Base-by-base conservation (phyloP, 345 rosid genomes). In the Toxicodendron radicans region DNA sequence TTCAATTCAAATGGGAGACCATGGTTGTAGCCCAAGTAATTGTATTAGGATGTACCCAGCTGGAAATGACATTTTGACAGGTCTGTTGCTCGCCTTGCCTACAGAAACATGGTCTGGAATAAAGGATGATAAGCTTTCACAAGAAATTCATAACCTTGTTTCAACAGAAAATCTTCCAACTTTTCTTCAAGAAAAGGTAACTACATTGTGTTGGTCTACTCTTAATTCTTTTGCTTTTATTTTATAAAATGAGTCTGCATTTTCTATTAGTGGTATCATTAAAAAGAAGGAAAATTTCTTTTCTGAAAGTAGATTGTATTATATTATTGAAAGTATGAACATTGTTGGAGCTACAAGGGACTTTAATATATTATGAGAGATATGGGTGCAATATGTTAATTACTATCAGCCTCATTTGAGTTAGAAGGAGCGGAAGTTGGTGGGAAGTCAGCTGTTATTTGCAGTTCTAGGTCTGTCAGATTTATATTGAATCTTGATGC, bases 171-270 rank as follows among this genome's bases (percentile, higher is more conserved):
- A 73, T 71, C 90, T 91, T 77, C 98, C 97, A 14, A 68, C 78
- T 73, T 69, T 93, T 84, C 96, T 93, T 82, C 97, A 85, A 80
- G 97, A 95, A 73, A 96, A 95, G 97, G 99, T 93, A 85, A 71
- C 43, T 38, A 38, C 8, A 38, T 38, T 38, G 12, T 32, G 14
- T 3, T 54, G 68, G n/a, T 76, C 54, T 68, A 16, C 14, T 61
- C 24, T 54, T 53, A 18, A 18, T 13, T 45, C 68, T 27, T 70
- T 17, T 58, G 51, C 66, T 57, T 24, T 24, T 45, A 10, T 60
- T 60, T 12, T n/a, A 8, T 23, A 13, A 20, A n/a, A 10, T 7
- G 0, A 38, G 43, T n/a, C 17, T 33, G 18, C 10, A 32, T 52
- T 72, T 38, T 49, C 32, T 49, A 4, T 61, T 33, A 33, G 20